phyloP scores from a whole-genome alignment of 2,329 filamentous ascomycete species.

The Harringtonia lauricola region DNA sequence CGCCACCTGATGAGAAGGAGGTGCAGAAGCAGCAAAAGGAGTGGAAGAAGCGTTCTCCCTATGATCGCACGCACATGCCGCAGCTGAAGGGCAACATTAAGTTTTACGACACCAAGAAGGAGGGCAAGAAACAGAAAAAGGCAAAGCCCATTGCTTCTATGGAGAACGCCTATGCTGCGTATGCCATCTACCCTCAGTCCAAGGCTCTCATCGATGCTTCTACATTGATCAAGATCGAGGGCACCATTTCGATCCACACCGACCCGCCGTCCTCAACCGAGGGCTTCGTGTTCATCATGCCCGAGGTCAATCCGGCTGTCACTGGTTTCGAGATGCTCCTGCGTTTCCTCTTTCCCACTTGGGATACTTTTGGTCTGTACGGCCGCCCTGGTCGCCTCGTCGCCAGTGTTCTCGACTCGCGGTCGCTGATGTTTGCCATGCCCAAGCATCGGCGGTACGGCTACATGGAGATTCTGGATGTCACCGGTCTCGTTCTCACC shows the following conservation, averaged over 20 bases:
- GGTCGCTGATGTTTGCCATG: slow-evolving; percentile 97
- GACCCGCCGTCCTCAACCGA: slow-evolving; percentile 68
- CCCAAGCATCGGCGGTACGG: slow-evolving; percentile 79
- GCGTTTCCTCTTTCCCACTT: slow-evolving; percentile 84
- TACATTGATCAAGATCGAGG: slow-evolving; percentile 88
- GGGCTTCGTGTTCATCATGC: slow-evolving; percentile 97
- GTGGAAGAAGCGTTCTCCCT: slow-evolving; percentile 69
- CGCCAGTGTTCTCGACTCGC: slow-evolving; percentile 74
- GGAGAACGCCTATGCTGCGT: slow-evolving; percentile 80
- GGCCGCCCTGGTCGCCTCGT: slow-evolving; percentile 79
- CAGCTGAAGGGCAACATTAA: slow-evolving; percentile 79
- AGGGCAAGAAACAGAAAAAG: slow-evolving; percentile 83
- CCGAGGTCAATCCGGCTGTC: slow-evolving; percentile 83
- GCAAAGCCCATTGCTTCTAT: slow-evolving; percentile 82
- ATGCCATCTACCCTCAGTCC: slow-evolving; percentile 90
- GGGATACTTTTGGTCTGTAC: slow-evolving; percentile 85
- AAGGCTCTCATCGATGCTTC: slow-evolving; percentile 92
- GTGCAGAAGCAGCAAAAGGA: slow-evolving; percentile 74
- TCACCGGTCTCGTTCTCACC: slow-evolving; percentile 66
- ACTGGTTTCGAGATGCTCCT: slow-evolving; percentile 93
- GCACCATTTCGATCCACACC: slow-evolving; percentile 77
- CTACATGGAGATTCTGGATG: slow-evolving; percentile 82
- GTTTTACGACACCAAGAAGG: slow-evolving; percentile 74
- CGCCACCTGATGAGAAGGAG: slow-evolving; percentile 89
- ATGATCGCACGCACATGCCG: slow-evolving; percentile 59